Evolutionary conservation across 139 green algal species (phyloP).

Genomic region (Nannochloris sp.): DNA sequence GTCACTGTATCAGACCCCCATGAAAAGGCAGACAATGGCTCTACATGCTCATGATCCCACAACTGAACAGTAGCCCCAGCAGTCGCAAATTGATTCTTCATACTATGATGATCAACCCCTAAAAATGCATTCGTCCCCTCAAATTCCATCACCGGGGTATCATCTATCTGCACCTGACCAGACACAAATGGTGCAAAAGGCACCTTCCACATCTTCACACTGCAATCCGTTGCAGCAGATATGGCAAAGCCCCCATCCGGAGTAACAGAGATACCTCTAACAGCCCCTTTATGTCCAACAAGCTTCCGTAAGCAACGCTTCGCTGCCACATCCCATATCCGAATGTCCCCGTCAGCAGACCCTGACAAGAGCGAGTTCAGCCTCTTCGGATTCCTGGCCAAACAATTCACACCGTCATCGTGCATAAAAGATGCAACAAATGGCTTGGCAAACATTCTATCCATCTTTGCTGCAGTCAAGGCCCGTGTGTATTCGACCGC

Average conservation of each 20-base stretch:
- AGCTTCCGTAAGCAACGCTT: conserved; percentile 59
- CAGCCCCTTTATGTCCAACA: conserved; percentile 58
- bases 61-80: conserved; percentile 73
- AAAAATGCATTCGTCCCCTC: conserved; percentile 42
- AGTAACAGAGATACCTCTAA: conserved; percentile 73
- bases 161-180: conserved; percentile 47
- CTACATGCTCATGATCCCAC: conserved; percentile 80
- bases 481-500: conserved; percentile 89
- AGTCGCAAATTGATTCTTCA: conserved; percentile 71
- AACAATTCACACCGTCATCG: conserved; percentile 77
- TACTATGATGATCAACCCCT: conserved; percentile 82
- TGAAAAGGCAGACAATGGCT: conserved; percentile 75
- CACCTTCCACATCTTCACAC: conserved; percentile 78
- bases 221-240: conserved; percentile 77
- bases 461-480: conserved; percentile 85
- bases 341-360: conserved; percentile 40
- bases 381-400: conserved; percentile 63
- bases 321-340: conserved; percentile 83
- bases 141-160: conserved; percentile 62
- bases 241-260: conserved; percentile 65
- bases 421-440: conserved; percentile 85
- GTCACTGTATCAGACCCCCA: conserved; percentile 87
- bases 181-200: conserved; percentile 67
- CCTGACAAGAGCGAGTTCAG: conserved; percentile 79
- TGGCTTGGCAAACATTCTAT: conserved; percentile 94